Evolutionary conservation across 2,329 filamentous ascomycete genomes (phyloP).

Genomic region (Diplodia intermedia): DNA sequence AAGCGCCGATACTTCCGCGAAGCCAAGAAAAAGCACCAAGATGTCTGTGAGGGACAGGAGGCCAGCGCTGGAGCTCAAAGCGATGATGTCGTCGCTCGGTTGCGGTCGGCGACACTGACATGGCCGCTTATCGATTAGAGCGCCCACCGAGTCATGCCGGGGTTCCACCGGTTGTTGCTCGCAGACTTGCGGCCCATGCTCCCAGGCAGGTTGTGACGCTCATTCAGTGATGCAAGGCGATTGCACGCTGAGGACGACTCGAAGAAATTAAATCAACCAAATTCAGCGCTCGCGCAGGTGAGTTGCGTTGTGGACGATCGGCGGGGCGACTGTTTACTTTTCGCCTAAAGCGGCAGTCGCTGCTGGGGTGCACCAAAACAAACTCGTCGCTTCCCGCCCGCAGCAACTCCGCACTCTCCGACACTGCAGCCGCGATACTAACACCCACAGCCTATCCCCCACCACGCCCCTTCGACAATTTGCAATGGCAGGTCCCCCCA

Average conservation of each 20-base stretch:
- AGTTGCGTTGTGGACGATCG: background rate
- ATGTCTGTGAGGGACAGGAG: background rate
- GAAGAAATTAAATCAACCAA: background rate
- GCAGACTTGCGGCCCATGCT: background rate
- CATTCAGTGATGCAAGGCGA: background rate
- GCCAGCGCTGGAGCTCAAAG: background rate
- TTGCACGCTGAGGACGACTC: background rate
- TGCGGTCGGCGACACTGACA: background rate
- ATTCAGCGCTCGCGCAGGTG: background rate
- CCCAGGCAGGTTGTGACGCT: background rate
- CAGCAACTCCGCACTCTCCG: background rate
- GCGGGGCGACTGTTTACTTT: background rate
- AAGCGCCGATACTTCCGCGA: background rate
- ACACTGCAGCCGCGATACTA: constrained; percentile 14
- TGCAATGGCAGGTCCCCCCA: constrained; percentile 62
- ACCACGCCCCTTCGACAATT: background rate
- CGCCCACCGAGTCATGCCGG: background rate
- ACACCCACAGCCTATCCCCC: background rate
- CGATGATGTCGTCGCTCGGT: constrained; percentile 29
- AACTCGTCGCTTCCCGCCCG: constrained; percentile 9
- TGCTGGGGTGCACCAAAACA: constrained; percentile 27
- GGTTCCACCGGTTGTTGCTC: background rate
- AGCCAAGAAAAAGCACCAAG: background rate
- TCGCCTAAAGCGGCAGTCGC: constrained; percentile 5
- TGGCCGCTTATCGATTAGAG: constrained; percentile 21